Base-by-base conservation (phyloP, 1,139 yeast species). In the Saccharomycopsis hybrid region DNA sequence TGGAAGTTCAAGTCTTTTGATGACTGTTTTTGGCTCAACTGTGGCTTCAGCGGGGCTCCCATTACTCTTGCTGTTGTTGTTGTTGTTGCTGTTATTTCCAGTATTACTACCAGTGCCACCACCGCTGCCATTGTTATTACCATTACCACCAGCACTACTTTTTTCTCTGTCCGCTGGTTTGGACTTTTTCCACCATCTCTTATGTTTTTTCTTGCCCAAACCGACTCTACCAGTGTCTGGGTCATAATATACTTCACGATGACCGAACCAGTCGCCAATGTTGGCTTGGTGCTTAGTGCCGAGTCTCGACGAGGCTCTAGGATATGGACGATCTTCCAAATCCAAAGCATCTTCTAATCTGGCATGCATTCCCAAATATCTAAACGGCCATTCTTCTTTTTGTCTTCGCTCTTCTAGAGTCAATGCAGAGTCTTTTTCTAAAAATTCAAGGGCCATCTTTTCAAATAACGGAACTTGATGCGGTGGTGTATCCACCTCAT, bases 281-380 rank as follows among this genome's bases (percentile, higher is more conserved):
- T 73, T 73, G 0, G 79, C 71, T 64, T 88, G 96, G 60, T 84
- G 85, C 54, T 78, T 81, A 2, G 85, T 68, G 0, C 95, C 96
- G 11, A 87, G 62, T 53, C 95, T 67, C 0, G 95, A 85, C 2
- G 85, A 82, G 0, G 94, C 94, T 52, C 94, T 67, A 0, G 95
- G 95, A 58, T 84, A 84, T 1, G 92, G 90, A 41, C 92, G 69
- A 60, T 85, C 95, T 54, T 85, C 89, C 9, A 80, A 61, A 60
- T 87, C 95, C 37, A 87, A 73, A 0, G 85, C 88, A 63, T 87
- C 95, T 60, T 85, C 94, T 33, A 86, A 65, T 52, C 78, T 73
- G 1, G 90, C 78, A 64, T 87, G 87, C 67, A 82, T 75, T 1
- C 96, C 95, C 43, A 86, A 70, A 60, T 86, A 88, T 55, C 95